These are phyloP conservation scores for Lecanosticta acicola DNA, from an alignment of 2,329 filamentous ascomycete species.

Conservation along the genomic window DNA sequence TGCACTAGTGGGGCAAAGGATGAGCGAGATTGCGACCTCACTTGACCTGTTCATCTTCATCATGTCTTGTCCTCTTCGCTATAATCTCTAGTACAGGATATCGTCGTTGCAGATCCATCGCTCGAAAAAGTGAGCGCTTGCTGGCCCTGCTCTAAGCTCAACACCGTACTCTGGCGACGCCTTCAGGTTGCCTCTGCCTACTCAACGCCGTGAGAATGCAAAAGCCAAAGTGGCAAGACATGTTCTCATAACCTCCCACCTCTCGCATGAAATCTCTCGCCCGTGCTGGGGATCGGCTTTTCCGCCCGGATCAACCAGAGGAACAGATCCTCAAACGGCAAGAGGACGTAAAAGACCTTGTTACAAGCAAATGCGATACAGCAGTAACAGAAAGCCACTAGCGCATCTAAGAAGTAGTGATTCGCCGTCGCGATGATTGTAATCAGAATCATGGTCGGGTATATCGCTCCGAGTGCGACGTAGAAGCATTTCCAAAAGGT, in stretches of 20 bases:
- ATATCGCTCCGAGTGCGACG: slow-evolving; percentile 45
- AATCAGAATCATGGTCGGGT: slow-evolving; percentile 50
- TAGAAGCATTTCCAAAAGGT: slow-evolving; percentile 41
- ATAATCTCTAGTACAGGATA: no score
- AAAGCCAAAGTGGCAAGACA: no score
- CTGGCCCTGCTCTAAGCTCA: no score
- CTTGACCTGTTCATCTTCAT: no score
- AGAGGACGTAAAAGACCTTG: slow-evolving; percentile 44
- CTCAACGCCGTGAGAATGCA: no score
- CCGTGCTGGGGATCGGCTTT: slow-evolving; percentile 50
- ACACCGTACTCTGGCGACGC: no score
- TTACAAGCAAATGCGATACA: slow-evolving; percentile 45
- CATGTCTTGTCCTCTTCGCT: no score
- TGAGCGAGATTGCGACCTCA: no score
- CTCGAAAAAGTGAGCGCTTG: no score
- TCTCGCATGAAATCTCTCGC: slow-evolving; percentile 36
- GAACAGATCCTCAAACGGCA: slow-evolving; percentile 48
- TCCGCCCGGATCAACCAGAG: slow-evolving; percentile 45
- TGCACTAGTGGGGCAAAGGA: no score
- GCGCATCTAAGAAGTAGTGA: slow-evolving; percentile 52
- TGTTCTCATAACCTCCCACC: slow-evolving; percentile 13
- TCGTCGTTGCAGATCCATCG: no score
- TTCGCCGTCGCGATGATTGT: slow-evolving; percentile 58
- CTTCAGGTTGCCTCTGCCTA: no score
- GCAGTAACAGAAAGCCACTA: slow-evolving; percentile 42